Base-by-base conservation (phyloP, 352 stramenopile genomes). In the Pythium aristosporum region DNA sequence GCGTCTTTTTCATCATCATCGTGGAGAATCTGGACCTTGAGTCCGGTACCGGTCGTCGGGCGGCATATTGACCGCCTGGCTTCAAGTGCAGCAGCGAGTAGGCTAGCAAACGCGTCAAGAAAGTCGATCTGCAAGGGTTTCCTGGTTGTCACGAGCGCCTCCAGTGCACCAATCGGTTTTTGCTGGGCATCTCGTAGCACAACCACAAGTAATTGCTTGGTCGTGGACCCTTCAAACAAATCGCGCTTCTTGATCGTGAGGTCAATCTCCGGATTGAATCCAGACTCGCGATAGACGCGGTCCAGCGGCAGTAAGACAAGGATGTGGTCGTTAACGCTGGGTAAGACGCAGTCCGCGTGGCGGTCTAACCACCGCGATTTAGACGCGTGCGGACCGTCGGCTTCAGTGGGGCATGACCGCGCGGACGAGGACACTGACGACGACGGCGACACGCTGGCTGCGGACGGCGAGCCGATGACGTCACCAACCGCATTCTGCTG, bases 251-350 rank as follows among this genome's bases (percentile, higher is more conserved):
- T 62, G 32, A 65, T 62, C 0, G 43, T 49, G 18, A 68, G 47
- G 36, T 68, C 66, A 32, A 72, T 58, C 20, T 65, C 66, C 2
- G 48, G 46, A 61, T 72, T 8, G 32, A 68, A 68, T 41, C 66
- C 54, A 34, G 57, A 32, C 20, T 61, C 42, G 6, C 21, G 41
- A 43, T 61, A 61, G 12, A 52, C 57, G 15, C 32, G 46, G 34
- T 61, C 47, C 21, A 70, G 23, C 2, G 65, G 36, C 5, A 71
- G n/a, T 13, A 67, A 23, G 20, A 66, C 6, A 15, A 63, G 20
- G 11, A 71, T 23, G 34, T 71, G 57, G 15, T 60, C 51, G 52
- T 49, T 58, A 1, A 57, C 42, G 28, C 57, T 71, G 2, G 65
- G 65, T 21, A 67, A 34, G 18, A 64, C 25, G 39, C 28, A 63